Evolutionary conservation across 352 stramenopile species (phyloP).

Genomic region (Globisporangium echinulatum): DNA sequence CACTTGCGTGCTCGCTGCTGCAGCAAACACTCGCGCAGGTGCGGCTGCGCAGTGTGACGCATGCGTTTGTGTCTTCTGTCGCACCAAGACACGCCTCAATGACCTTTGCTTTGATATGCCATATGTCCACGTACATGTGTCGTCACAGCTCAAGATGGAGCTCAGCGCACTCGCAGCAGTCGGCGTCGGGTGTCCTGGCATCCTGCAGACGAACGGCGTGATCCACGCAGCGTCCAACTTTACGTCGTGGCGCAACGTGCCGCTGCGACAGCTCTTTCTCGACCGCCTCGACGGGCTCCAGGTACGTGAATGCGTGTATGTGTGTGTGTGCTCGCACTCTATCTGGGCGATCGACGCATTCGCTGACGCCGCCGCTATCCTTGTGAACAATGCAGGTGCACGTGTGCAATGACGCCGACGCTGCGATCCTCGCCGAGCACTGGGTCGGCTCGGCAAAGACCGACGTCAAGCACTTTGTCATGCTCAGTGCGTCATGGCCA

Average conservation of each 20-base stretch:
- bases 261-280: conserved; percentile 47
- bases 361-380: no score
- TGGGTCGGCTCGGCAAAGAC: conserved; percentile 68
- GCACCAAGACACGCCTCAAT: neutral
- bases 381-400: conserved; percentile 18
- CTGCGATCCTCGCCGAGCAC: conserved; percentile 72
- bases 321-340: no score
- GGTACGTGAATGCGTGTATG: conserved; percentile 7
- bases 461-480: conserved; percentile 66
- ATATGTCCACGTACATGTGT: no score
- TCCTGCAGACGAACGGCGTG: conserved; percentile 39
- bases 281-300: conserved; percentile 16
- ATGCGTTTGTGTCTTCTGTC: no score
- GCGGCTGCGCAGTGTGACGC: neutral
- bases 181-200: conserved; percentile 59
- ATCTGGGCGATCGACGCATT: no score
- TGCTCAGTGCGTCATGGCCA: conserved; percentile 53
- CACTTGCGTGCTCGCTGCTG: conserved; percentile 30
- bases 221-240: conserved; percentile 70
- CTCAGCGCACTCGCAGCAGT: conserved; percentile 30
- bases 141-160: conserved; percentile 12
- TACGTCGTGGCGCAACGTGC: conserved; percentile 52
- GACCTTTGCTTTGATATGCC: no score
- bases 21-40: conserved; percentile 41
- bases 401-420: conserved; percentile 76